A percentile compares a stretch with the other conserved stretches of the same genome.
These are phyloP conservation scores for Melaleuca alternifolia DNA, from an alignment of 345 rosid genomes.

Conservation along the genomic window DNA sequence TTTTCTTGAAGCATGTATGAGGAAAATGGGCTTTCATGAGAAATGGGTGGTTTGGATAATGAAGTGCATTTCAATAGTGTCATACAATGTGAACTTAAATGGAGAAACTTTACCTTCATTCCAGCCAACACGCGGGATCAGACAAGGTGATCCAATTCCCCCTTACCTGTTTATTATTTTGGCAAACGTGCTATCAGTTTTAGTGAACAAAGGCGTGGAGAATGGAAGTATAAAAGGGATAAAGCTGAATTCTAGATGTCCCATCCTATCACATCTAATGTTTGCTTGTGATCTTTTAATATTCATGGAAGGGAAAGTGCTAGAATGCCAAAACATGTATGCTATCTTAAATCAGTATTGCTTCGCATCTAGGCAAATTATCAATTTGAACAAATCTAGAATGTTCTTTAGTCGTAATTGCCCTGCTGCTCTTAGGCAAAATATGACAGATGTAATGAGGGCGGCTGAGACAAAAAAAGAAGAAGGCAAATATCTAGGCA, in stretches of 20 bases:
- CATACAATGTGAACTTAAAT: background rate
- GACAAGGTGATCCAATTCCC: background rate
- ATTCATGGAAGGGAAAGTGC: no score
- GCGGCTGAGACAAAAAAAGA: rapidly evolving
- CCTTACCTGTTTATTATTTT: background rate
- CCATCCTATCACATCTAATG: background rate
- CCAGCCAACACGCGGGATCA: background rate
- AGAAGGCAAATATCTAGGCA: background rate
- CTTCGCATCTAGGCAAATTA: no score
- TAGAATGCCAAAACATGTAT: background rate
- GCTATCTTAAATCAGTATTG: no score
- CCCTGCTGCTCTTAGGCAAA: no score
- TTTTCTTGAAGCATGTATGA: background rate
- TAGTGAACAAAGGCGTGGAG: background rate
- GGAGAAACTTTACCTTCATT: background rate
- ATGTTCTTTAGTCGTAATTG: no score
- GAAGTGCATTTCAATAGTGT: background rate
- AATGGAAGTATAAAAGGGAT: background rate
- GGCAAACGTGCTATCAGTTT: background rate
- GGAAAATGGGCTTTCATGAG: no score
- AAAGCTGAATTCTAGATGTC: background rate
- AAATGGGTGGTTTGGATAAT: background rate
- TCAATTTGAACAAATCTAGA: no score
- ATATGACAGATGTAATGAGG: background rate
- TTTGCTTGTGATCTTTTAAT: background rate